phyloP scores from a whole-genome alignment of 1,139 yeast genomes.

The Yamadazyma taylorii region DNA sequence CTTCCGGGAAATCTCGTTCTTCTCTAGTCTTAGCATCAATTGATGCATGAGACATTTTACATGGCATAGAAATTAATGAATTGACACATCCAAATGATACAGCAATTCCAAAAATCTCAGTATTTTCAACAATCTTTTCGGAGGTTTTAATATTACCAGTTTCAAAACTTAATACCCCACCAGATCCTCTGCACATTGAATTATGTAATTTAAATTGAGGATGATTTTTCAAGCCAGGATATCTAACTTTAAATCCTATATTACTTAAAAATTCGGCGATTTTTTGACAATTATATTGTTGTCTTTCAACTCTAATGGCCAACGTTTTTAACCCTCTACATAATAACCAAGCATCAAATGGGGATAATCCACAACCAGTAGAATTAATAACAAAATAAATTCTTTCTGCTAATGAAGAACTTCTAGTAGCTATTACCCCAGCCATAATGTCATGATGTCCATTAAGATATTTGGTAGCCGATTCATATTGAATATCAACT shows the following conservation, averaged over 20 bases:
- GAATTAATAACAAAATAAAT: constrained; percentile 80
- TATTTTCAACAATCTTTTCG: constrained; percentile 72
- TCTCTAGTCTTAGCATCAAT: constrained; percentile 84
- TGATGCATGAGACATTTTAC: constrained; percentile 96
- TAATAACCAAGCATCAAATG: constrained; percentile 88
- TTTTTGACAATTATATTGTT: constrained; percentile 73
- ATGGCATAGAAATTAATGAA: constrained; percentile 88
- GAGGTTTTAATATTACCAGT: constrained; percentile 72
- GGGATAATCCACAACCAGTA: constrained; percentile 87
- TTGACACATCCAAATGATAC: constrained; percentile 95
- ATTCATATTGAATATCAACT: constrained; percentile 88
- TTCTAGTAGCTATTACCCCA: constrained; percentile 77
- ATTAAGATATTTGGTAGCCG: constrained; percentile 87
- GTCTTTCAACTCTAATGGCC: constrained; percentile 81
- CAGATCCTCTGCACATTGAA: constrained; percentile 79
- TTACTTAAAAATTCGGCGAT: constrained; percentile 71
- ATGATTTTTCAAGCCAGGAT: constrained; percentile 79
- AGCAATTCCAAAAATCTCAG: constrained; percentile 81
- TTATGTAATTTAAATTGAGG: constrained; percentile 80
- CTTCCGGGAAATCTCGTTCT: constrained; percentile 90
- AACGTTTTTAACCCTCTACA: constrained; percentile 85
- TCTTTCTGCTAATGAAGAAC: constrained; percentile 61
- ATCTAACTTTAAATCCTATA: constrained; percentile 69
- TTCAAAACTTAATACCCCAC: constrained; percentile 86
- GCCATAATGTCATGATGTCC: constrained; percentile 98